phyloP scores from a whole-genome alignment of 805 yeast genomes.

The Yarrowia sp. region DNA sequence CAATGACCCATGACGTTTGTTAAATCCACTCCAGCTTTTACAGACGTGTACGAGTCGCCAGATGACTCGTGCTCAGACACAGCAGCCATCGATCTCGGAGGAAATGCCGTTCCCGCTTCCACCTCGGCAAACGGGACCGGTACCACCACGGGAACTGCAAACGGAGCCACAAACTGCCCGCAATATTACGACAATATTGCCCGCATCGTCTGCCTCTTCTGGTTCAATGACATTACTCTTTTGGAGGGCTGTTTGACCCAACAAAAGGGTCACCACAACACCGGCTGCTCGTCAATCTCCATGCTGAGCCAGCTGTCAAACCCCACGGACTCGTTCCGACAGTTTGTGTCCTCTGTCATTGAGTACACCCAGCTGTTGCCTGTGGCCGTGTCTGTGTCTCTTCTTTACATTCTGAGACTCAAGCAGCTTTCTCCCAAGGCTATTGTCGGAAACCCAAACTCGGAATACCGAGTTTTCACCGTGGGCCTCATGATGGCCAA shows the following conservation, averaged over 20 bases:
- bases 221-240: constrained; percentile 33
- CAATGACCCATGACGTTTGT: constrained; percentile 12
- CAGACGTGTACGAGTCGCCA: neutral
- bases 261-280: neutral
- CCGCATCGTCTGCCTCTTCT: constrained; percentile 35
- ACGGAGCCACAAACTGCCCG: constrained; percentile 14
- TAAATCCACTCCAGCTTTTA: neutral
- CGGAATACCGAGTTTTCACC: constrained; percentile 45
- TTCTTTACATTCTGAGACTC: constrained; percentile 37
- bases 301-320: constrained; percentile 9
- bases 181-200: constrained; percentile 33
- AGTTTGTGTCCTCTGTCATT: constrained; percentile 35
- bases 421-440: constrained; percentile 31
- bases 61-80: constrained; percentile 4
- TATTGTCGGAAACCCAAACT: constrained; percentile 35
- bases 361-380: constrained; percentile 36
- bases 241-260: constrained; percentile 18
- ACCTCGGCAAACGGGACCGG: neutral
- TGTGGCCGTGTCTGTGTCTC: constrained; percentile 36
- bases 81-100: constrained; percentile 3
- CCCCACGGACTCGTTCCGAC: constrained; percentile 34
- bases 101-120: neutral
- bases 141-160: constrained; percentile 14
- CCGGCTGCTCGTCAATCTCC: neutral
- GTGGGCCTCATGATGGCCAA: constrained; percentile 76